Evolutionary conservation across 75 land plant genomes (phyloP).

Genomic region (Cunninghamia lanceolata): DNA sequence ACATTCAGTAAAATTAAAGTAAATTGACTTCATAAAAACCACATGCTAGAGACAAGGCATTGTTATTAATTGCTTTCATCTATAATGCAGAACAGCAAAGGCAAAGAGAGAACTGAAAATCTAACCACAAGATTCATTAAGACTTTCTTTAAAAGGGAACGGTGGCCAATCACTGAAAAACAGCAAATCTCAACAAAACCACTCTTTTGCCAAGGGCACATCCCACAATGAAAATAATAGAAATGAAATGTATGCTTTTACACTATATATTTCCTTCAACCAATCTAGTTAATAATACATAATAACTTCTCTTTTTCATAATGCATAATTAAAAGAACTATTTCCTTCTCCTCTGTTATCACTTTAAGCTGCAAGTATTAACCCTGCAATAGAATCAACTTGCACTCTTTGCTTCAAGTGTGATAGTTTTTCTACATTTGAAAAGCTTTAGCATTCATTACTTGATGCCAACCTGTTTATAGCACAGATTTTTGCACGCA

Average conservation of each 20-base stretch:
- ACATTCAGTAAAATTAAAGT: not conserved
- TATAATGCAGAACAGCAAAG: not conserved
- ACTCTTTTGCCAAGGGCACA: not conserved
- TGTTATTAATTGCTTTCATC: not conserved
- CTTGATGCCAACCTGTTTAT: not conserved
- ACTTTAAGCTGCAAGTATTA: not conserved
- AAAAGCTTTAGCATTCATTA: not conserved
- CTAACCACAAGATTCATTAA: not conserved
- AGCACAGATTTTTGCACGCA: not conserved
- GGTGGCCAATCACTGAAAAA: not conserved
- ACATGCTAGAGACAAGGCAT: not conserved
- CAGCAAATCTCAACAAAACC: not conserved
- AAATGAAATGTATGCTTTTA: not conserved
- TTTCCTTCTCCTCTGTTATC: not conserved
- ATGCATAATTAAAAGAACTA: not conserved
- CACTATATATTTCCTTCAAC: not conserved
- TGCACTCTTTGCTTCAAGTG: not conserved
- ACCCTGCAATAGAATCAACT: not conserved
- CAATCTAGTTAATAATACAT: not conserved
- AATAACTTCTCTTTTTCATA: not conserved
- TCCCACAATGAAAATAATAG: not conserved
- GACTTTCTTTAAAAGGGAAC: not conserved
- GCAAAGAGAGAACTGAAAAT: not conserved
- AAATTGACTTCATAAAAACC: not conserved
- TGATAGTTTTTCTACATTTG: not conserved